Base-by-base conservation (phyloP, 768 basidiomycete species). In the Hericium coralloides region DNA sequence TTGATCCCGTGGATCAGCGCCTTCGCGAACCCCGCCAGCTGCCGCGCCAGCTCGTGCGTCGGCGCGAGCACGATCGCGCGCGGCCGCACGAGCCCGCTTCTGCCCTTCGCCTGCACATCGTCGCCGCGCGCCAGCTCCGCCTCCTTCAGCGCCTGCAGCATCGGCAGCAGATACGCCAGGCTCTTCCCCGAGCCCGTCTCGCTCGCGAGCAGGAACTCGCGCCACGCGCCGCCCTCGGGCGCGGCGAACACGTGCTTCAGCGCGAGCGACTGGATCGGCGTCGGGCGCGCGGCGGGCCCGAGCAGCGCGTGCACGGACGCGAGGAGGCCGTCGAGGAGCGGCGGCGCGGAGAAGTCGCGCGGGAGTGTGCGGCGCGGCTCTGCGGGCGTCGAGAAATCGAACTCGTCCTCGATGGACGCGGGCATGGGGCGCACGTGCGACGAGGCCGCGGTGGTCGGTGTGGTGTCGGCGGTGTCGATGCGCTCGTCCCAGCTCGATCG, bases 101-200 rank as follows among this genome's bases (percentile, higher is more conserved):
- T 23, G 49, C 41, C 14, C 20, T 62, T 47, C 39, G 23, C 7
- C 15, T 23, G 4, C 0, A 15, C 15, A 3, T 49, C 18, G 4
- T 9, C 9, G 7, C 38, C 22, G 23, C 47, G 57, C 43, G 60
- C 55, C 14, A 73, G 55, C 66, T 95, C 92, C 2, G 79, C 73
- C 50, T 72, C 66, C 68, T 95, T 95, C 66, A 95, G 74, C 60
- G 79, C 73, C 61, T 95, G 88, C 2, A 95, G 75, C 55, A 95
- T 69, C 0, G 93, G 93, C 5, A 95, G 77, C 45, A 95, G 79
- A 68, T 94, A 95, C 1, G 94, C 93, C 26, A 95, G 80, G 2
- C 89, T 92, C 72, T 95, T 95, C 1, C 92, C 93, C 0, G 91
- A 92, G 15, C 94, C 93, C 0, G 92, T 95, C 69, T 95, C 92